Conservation (phyloP, 1,284 basidiomycete species). For the Heterobasidion annosum region DNA sequence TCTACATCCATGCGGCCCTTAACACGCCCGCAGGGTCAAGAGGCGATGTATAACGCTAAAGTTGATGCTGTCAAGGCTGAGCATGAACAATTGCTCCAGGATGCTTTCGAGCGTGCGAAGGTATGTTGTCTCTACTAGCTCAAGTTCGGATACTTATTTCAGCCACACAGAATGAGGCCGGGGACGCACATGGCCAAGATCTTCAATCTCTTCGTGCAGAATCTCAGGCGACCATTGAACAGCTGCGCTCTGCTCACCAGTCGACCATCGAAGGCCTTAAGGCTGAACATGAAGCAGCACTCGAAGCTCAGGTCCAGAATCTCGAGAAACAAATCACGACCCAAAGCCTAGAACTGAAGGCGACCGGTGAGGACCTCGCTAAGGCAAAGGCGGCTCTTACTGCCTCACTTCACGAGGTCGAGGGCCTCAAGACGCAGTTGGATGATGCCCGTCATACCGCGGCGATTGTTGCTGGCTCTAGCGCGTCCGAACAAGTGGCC, state of each 20-base stretch:
- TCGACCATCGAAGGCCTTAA: conserved; percentile 50
- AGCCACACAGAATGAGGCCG: conserved; percentile 50
- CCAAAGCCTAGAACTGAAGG: conserved; percentile 64
- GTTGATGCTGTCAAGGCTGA: conserved; percentile 60
- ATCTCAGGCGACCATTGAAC: conserved; percentile 57
- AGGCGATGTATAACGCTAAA: conserved; percentile 56
- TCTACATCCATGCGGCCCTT: neutral
- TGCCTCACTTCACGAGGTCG: conserved; percentile 41
- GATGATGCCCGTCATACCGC: conserved; percentile 44
- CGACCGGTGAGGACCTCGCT: conserved; percentile 70
- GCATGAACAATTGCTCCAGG: conserved; percentile 53
- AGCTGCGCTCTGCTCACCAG: conserved; percentile 56
- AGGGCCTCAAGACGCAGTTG: conserved; percentile 48
- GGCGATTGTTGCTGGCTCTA: conserved; percentile 25
- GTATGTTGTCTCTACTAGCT: conserved; percentile 25
- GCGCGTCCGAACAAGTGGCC: conserved; percentile 37
- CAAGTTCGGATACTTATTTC: conserved; percentile 1
- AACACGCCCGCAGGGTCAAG: conserved; percentile 43
- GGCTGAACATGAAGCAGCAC: conserved; percentile 46
- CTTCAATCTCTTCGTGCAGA: conserved; percentile 58
- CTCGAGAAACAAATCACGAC: conserved; percentile 59
- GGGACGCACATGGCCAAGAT: conserved; percentile 57
- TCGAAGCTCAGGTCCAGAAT: conserved; percentile 46
- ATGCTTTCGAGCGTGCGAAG: conserved; percentile 72
- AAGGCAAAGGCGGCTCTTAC: conserved; percentile 60